A percentile compares a stretch with the other conserved stretches of the same genome.
These are phyloP conservation scores for Spathaspora arborariae DNA, from an alignment of 805 yeast species.

Conservation along the genomic window DNA sequence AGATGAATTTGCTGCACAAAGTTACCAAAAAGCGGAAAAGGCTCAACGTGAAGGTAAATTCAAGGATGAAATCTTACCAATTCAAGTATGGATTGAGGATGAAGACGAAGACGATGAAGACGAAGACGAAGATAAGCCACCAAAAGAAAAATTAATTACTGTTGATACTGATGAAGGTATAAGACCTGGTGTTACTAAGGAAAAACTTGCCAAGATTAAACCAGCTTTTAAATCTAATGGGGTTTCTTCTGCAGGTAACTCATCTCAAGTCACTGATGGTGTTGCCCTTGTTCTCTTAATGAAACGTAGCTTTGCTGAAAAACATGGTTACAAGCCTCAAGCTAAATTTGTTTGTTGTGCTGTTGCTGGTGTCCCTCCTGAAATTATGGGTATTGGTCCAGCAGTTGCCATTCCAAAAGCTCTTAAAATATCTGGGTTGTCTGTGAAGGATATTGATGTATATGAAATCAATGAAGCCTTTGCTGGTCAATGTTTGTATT, in stretches of 20 bases:
- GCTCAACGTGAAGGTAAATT: constrained; percentile 72
- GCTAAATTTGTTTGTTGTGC: constrained; percentile 79
- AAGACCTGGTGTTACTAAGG: constrained; percentile 79
- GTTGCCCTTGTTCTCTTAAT: constrained; percentile 86
- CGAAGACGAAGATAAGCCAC: constrained; percentile 50
- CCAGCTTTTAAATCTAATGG: constrained; percentile 89
- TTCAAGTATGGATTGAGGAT: constrained; percentile 71
- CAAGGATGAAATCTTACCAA: constrained; percentile 84
- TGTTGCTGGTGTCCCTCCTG: constrained; percentile 92
- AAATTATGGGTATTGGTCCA: constrained; percentile 97
- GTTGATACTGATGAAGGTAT: constrained; percentile 94
- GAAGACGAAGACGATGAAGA: constrained; percentile 65
- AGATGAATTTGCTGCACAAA: constrained; percentile 84
- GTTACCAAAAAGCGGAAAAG: constrained; percentile 78
- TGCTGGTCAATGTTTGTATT: constrained; percentile 88
- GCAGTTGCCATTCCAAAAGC: constrained; percentile 91
- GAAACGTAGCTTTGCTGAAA: constrained; percentile 80
- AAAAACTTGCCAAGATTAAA: constrained; percentile 65
- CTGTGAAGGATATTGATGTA: constrained; percentile 62
- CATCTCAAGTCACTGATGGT: constrained; percentile 95
- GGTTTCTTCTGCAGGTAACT: constrained; percentile 90
- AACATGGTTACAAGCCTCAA: constrained; percentile 62
- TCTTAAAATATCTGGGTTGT: constrained; percentile 56
- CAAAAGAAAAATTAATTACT: constrained; percentile 57
- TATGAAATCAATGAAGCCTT: constrained; percentile 95